A percentile compares a stretch with the other conserved stretches of the same genome.
These are phyloP conservation scores for Leccinum glutinopallens DNA, from an alignment of 1,284 basidiomycete genomes.

Conservation along the genomic window DNA sequence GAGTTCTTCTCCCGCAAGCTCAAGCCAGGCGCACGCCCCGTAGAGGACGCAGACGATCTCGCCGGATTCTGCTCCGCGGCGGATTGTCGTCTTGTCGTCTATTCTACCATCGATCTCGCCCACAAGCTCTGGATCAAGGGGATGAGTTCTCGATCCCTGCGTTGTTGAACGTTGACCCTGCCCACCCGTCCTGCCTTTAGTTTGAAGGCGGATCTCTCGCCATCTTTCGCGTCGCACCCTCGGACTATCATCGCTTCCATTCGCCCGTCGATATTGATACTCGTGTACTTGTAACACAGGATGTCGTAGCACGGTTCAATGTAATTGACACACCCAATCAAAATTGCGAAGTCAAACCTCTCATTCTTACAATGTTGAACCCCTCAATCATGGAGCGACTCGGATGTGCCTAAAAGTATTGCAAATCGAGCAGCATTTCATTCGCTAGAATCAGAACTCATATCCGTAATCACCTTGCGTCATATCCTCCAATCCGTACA, in stretches of 20 bases:
- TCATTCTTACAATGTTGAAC: no score
- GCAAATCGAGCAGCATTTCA: no score
- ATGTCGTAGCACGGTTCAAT: no score
- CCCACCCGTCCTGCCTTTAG: conserved; percentile 42
- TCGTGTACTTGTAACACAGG: no score
- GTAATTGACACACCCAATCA: no score
- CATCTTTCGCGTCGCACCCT: conserved; percentile 77
- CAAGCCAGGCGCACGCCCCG: conserved; percentile 64
- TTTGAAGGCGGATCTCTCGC: conserved; percentile 57
- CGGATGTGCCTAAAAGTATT: no score
- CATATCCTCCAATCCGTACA: no score
- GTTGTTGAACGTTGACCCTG: conserved; percentile 51
- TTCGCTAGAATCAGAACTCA: no score
- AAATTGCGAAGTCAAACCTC: no score
- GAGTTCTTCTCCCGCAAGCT: conserved; percentile 79
- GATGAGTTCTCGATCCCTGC: conserved; percentile 66
- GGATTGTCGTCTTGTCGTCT: conserved; percentile 77
- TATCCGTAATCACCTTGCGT: no score
- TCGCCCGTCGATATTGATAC: conserved; percentile 65
- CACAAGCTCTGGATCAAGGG: conserved; percentile 78
- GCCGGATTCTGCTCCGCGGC: conserved; percentile 65
- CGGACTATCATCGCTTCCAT: conserved; percentile 88
- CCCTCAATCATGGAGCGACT: no score
- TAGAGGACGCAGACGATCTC: conserved; percentile 59
- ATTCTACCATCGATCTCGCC: conserved; percentile 59